A percentile compares a stretch with the other conserved stretches of the same genome.
phyloP scores from a whole-genome alignment of 768 basidiomycete genomes.

The Russula sp. region DNA sequence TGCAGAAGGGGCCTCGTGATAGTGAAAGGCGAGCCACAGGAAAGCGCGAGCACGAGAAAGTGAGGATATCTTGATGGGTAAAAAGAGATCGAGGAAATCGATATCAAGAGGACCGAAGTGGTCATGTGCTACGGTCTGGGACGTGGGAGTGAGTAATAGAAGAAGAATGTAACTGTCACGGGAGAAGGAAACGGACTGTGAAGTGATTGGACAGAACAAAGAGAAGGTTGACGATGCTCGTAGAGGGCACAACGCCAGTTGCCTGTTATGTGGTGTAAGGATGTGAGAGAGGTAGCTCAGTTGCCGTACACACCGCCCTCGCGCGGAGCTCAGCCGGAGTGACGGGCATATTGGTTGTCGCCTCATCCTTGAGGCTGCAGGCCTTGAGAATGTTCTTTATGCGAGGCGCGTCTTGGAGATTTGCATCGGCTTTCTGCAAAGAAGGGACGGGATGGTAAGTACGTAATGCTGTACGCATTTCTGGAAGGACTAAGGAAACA shows the following conservation, averaged over 20 bases:
- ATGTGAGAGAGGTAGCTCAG: neutral
- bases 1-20: constrained; percentile 35
- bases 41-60: constrained; percentile 40
- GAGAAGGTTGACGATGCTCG: constrained; percentile 63
- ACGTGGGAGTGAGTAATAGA: neutral
- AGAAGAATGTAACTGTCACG: neutral
- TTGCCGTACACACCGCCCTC: constrained; percentile 39
- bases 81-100: constrained; percentile 42
- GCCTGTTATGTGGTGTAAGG: constrained; percentile 31
- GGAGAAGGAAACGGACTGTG: constrained; percentile 28
- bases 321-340: constrained; percentile 53
- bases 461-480: constrained; percentile 71
- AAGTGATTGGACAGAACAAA: constrained; percentile 60
- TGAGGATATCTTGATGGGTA: constrained; percentile 37
- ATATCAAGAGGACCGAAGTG: constrained; percentile 34
- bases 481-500: constrained; percentile 55
- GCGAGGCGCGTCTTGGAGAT: constrained; percentile 72
- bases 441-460: constrained; percentile 76
- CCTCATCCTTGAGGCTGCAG: constrained; percentile 44
- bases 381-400: constrained; percentile 72
- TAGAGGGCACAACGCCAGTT: constrained; percentile 52
- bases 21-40: constrained; percentile 44
- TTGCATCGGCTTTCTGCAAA: constrained; percentile 60
- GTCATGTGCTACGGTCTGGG: constrained; percentile 32
- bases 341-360: constrained; percentile 39